phyloP scores from a whole-genome alignment of 345 rosid species.

The Ricinus communis region DNA sequence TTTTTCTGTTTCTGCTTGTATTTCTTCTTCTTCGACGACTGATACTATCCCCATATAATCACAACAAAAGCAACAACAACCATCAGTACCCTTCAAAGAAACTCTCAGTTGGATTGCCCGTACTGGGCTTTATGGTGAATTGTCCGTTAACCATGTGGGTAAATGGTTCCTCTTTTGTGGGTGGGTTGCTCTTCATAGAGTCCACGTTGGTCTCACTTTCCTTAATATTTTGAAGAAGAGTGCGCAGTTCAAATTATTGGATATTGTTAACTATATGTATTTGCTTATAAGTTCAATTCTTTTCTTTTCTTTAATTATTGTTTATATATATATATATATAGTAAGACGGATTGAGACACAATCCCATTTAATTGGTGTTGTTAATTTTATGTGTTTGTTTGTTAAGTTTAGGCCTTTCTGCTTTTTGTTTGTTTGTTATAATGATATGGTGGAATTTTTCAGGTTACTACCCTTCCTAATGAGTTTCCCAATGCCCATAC shows the following conservation, averaged over 20 bases:
- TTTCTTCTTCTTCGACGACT: too few relatives aligned
- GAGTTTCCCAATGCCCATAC: conserved; percentile 84
- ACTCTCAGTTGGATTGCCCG: conserved; percentile 73
- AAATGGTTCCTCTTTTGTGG: conserved; percentile 84
- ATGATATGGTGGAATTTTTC: conserved; percentile 6
- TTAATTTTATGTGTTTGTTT: not conserved
- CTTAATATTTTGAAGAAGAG: too few relatives aligned
- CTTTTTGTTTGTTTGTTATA: not conserved
- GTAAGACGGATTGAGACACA: not conserved
- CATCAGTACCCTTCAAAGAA: conserved; percentile 20
- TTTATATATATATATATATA: not conserved
- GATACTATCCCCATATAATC: conserved; percentile 21
- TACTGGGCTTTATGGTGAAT: conserved; percentile 59
- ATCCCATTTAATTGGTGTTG: not conserved
- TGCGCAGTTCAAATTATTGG: not conserved
- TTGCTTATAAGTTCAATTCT: not conserved
- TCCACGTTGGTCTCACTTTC: conserved; percentile 90
- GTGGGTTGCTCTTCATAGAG: conserved; percentile 92
- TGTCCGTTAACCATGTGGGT: conserved; percentile 65
- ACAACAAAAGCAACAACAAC: not conserved
- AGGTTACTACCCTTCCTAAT: conserved; percentile 80
- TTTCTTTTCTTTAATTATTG: too few relatives aligned
- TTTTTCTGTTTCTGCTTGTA: conserved; percentile 34
- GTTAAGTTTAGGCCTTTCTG: not conserved
- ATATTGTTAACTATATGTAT: not conserved